phyloP scores from a whole-genome alignment of 768 basidiomycete genomes.

The Xerocomellus amylosporus region DNA sequence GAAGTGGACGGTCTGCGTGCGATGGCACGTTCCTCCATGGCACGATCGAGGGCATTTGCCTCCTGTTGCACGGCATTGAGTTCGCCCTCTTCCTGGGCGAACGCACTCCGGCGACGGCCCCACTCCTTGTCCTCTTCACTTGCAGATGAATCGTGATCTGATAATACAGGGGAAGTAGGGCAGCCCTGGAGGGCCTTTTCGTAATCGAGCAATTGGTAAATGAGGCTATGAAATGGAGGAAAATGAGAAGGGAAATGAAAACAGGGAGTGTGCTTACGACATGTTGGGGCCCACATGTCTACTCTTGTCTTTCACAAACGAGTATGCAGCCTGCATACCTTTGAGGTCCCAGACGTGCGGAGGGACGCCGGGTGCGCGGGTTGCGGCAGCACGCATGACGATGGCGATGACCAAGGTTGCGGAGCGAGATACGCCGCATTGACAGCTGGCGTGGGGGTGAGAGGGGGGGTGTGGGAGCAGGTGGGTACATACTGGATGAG shows the following conservation, averaged over 20 bases:
- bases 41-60: slow-evolving; percentile 80
- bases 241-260: slow-evolving; percentile 24
- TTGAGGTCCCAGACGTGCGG: slow-evolving; percentile 75
- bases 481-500: slow-evolving; percentile 71
- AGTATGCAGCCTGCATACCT: slow-evolving; percentile 88
- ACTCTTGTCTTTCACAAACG: slow-evolving; percentile 87
- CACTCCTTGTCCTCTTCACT: slow-evolving; percentile 79
- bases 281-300: slow-evolving; percentile 90
- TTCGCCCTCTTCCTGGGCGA: slow-evolving; percentile 46
- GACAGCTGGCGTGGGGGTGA: slow-evolving; percentile 58
- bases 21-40: slow-evolving; percentile 80
- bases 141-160: slow-evolving; percentile 50
- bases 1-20: slow-evolving; percentile 71
- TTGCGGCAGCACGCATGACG: slow-evolving; percentile 89
- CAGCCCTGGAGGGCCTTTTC: slow-evolving; percentile 67
- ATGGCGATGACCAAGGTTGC: slow-evolving; percentile 89
- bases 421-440: slow-evolving; percentile 90
- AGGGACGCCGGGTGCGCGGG: slow-evolving; percentile 60
- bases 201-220: slow-evolving; percentile 92
- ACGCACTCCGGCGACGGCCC: slow-evolving; percentile 62
- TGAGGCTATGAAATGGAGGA: slow-evolving; percentile 54
- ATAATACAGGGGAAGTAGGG: slow-evolving; percentile 47
- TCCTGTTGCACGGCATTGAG: slow-evolving; percentile 64
- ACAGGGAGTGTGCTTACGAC: slow-evolving; percentile 61
- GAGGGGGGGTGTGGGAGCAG: slow-evolving; percentile 10